phyloP scores from a whole-genome alignment of 257 asterid species.

The Solanum dulcamara region DNA sequence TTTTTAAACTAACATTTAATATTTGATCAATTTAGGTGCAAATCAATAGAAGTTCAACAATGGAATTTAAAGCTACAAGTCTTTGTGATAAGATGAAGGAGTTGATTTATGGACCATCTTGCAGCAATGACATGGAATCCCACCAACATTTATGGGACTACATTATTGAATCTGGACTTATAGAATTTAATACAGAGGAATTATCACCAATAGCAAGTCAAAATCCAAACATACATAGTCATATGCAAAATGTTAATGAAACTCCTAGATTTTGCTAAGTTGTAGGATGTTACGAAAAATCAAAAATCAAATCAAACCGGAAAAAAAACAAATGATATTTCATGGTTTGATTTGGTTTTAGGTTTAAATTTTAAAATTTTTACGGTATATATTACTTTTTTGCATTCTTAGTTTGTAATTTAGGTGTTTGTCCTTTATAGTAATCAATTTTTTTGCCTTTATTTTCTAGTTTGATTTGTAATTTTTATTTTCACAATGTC shows the following conservation, averaged over 20 bases:
- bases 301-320: background rate
- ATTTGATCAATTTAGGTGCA: background rate
- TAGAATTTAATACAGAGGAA: constrained; percentile 9
- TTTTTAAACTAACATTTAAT: background rate
- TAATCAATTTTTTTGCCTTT: background rate
- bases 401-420: background rate
- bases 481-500: background rate
- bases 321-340: background rate
- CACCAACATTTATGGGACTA: constrained; percentile 22
- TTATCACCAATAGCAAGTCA: background rate
- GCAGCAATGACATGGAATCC: constrained; percentile 16
- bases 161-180: constrained; percentile 13
- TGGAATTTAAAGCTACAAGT: constrained; percentile 7
- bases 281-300: background rate
- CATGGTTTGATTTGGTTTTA: background rate
- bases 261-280: background rate
- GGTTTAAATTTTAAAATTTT: background rate
- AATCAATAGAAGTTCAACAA: constrained; percentile 13
- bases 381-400: background rate
- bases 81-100: constrained; percentile 19
- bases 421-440: background rate
- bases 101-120: constrained; percentile 9
- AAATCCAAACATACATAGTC: too few relatives aligned
- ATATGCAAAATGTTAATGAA: background rate
- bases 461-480: background rate